A percentile compares a stretch with the other conserved stretches of the same genome.
Conservation (phyloP, 192 early-diverging fungal genomes). For the Podila clonocystis region DNA sequence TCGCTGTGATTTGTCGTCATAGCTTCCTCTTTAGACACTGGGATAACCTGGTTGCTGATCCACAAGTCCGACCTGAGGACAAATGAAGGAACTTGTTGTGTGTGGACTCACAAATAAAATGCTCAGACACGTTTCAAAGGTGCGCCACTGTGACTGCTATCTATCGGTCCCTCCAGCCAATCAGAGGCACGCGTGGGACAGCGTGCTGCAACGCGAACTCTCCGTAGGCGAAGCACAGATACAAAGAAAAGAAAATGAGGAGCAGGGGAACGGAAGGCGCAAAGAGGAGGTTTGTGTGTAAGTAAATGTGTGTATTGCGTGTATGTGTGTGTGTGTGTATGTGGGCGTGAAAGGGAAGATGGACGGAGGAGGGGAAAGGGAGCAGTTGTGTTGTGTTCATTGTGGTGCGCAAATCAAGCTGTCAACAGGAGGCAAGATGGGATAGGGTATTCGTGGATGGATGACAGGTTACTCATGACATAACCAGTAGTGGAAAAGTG, state of each 20-base stretch:
- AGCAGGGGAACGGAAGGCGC: background rate
- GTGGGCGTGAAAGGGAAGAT: background rate
- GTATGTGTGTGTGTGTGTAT: background rate
- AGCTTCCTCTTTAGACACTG: too few relatives aligned
- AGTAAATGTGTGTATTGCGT: background rate
- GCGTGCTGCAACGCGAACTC: background rate
- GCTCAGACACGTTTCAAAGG: too few relatives aligned
- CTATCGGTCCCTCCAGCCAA: background rate
- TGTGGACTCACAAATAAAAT: too few relatives aligned
- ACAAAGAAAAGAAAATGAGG: background rate
- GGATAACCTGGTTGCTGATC: too few relatives aligned
- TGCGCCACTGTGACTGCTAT: background rate
- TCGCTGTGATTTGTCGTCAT: too few relatives aligned
- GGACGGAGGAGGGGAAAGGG: background rate
- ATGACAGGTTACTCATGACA: too few relatives aligned
- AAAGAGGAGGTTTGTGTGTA: background rate
- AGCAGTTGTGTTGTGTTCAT: background rate
- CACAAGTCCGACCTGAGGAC: too few relatives aligned
- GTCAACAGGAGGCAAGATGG: background rate
- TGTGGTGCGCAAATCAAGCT: background rate
- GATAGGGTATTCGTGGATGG: too few relatives aligned
- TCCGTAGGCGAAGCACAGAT: constrained; percentile 1
- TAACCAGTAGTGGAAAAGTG: too few relatives aligned
- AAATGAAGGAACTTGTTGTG: too few relatives aligned
- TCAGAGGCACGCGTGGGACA: background rate